These are phyloP conservation scores for Nothophaeocryptopus gaeumannii DNA, from an alignment of 2,329 filamentous ascomycete species.

Conservation along the genomic window DNA sequence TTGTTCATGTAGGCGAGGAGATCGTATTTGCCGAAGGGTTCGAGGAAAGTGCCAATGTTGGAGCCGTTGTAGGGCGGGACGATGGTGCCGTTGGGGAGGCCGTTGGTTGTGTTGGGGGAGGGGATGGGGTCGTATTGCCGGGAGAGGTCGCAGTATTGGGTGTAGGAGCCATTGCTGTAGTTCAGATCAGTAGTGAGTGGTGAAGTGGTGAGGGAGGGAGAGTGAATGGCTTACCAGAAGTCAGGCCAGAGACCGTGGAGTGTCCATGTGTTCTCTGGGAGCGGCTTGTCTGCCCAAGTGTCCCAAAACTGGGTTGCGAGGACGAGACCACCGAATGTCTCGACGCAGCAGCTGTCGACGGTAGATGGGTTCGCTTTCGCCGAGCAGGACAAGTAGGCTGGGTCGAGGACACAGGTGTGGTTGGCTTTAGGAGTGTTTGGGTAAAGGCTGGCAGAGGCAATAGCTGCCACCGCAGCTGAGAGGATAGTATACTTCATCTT, in stretches of 20 bases:
- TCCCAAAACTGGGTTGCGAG: conserved; percentile 64
- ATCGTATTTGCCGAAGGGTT: conserved; percentile 57
- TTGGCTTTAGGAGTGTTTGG: conserved; percentile 49
- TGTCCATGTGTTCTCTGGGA: conserved; percentile 58
- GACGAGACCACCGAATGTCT: conserved; percentile 63
- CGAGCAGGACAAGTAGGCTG: conserved; percentile 50
- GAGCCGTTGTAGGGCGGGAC: conserved; percentile 60
- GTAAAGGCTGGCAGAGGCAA: conserved; percentile 42
- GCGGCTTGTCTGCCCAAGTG: conserved; percentile 60
- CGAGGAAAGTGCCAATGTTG: conserved; percentile 58
- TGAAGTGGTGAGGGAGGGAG: not conserved
- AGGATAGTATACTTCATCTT: conserved; percentile 22
- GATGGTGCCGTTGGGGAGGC: conserved; percentile 48
- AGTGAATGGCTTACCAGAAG: conserved; percentile 36
- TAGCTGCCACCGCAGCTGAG: conserved; percentile 12
- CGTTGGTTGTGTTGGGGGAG: conserved; percentile 62
- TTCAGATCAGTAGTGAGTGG: conserved; percentile 2
- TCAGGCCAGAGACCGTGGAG: conserved; percentile 61
- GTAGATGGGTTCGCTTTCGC: conserved; percentile 38
- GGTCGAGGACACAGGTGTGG: conserved; percentile 54
- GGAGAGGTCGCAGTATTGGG: conserved; percentile 64
- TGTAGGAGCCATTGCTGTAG: conserved; percentile 54
- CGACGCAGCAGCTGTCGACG: conserved; percentile 62
- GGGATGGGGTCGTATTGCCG: conserved; percentile 61
- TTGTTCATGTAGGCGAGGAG: conserved; percentile 65